Percentiles rank a stretch among this genome's conserved stretches.
Evolutionary conservation across 345 rosid species (phyloP).

Genomic region (Gossypium longicalyx): DNA sequence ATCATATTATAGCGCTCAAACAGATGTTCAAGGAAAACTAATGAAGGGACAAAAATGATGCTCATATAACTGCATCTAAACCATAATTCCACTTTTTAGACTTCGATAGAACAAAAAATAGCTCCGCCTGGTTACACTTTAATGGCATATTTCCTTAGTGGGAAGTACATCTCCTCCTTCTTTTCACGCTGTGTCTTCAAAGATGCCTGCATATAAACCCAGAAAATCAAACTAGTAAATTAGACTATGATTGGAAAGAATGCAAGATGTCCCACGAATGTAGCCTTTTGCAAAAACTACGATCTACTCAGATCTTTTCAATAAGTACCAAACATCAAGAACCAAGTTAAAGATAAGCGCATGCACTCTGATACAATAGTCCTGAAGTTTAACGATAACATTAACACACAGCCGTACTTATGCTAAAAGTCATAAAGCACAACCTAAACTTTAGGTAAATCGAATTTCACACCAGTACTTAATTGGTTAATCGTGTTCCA

Average conservation of each 20-base stretch:
- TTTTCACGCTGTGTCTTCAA: conserved; percentile 80
- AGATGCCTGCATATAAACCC: conserved; percentile 38
- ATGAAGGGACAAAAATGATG: neutral
- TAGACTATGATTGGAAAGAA: neutral
- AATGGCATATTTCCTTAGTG: conserved; percentile 86
- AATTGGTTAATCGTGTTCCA: neutral
- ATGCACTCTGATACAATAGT: neutral
- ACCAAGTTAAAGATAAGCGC: neutral
- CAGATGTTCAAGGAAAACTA: neutral
- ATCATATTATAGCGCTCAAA: neutral
- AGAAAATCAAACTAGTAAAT: neutral
- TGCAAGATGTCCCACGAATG: neutral
- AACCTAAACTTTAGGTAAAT: neutral
- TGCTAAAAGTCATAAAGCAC: neutral
- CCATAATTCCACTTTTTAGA: neutral
- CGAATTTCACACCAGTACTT: neutral
- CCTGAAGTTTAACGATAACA: neutral
- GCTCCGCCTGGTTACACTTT: conserved; percentile 45
- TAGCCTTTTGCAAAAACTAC: neutral
- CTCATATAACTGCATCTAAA: neutral
- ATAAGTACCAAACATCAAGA: neutral
- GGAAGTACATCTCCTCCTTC: conserved; percentile 84
- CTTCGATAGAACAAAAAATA: neutral
- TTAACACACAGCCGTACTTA: neutral
- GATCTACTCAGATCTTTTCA: no score